A percentile compares a stretch with the other conserved stretches of the same genome.
Conservation (phyloP, 2,329 filamentous ascomycete genomes). For the Aspergillus sp. region DNA sequence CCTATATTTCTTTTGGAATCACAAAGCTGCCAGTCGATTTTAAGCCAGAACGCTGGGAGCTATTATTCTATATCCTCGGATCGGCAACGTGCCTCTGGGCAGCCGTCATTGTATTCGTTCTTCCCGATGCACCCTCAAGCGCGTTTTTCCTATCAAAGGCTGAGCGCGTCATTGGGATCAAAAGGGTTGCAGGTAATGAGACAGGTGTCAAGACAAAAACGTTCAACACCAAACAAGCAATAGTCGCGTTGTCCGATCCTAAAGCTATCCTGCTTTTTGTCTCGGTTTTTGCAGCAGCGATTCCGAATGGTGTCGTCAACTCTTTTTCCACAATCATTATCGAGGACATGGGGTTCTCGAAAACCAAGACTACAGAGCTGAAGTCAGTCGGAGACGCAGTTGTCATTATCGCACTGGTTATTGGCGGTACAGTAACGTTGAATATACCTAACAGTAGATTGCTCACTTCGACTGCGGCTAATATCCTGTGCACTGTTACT, state of each 20-base stretch:
- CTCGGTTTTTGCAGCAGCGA: conserved; percentile 24
- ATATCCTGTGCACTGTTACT: conserved; percentile 36
- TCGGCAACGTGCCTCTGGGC: conserved; percentile 12
- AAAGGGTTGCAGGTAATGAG: conserved; percentile 5
- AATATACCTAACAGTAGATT: conserved; percentile 12
- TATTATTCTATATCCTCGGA: conserved; percentile 13
- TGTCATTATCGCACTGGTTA: not conserved
- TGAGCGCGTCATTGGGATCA: conserved; percentile 8
- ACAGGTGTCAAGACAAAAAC: conserved; percentile 11
- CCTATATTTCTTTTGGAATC: conserved; percentile 13
- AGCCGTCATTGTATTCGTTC: conserved; percentile 6
- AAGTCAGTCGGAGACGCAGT: not conserved
- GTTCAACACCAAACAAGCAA: conserved; percentile 1
- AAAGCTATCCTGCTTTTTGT: conserved; percentile 15
- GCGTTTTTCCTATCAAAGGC: conserved; percentile 8
- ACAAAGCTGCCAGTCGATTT: conserved; percentile 3
- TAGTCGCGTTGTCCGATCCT: conserved; percentile 7
- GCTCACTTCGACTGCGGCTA: conserved; percentile 31
- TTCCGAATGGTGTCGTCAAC: conserved; percentile 37
- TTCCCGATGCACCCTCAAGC: conserved; percentile 3
- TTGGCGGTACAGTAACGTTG: not conserved
- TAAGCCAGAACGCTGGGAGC: conserved; percentile 7
- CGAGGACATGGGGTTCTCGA: conserved; percentile 34
- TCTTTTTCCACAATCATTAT: conserved; percentile 40
- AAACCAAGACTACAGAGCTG: conserved; percentile 30